These are phyloP conservation scores for Pichia rugopelliculosa DNA, from an alignment of 805 yeast genomes.

Conservation along the genomic window DNA sequence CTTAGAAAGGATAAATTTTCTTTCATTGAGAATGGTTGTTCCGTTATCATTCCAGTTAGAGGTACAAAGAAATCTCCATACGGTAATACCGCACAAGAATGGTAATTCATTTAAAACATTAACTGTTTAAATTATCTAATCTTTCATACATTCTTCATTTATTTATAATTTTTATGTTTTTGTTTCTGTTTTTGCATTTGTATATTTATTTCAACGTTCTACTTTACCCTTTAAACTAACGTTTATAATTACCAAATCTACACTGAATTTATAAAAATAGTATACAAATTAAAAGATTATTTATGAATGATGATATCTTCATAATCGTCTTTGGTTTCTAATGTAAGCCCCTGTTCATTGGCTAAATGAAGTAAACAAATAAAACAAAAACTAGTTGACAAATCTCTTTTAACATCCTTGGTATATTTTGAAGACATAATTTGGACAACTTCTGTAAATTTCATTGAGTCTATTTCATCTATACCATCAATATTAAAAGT, in stretches of 20 bases:
- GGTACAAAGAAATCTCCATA: constrained; percentile 63
- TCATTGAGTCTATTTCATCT: constrained; percentile 12
- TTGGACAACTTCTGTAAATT: constrained; percentile 31
- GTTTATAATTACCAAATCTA: background rate
- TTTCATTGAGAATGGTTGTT: constrained; percentile 85
- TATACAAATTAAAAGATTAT: constrained; percentile 5
- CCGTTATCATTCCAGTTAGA: constrained; percentile 48
- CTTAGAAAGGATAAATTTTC: constrained; percentile 74
- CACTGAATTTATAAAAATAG: background rate
- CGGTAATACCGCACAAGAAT: constrained; percentile 67
- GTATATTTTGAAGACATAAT: constrained; percentile 31
- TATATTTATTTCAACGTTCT: background rate
- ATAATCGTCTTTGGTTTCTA: constrained; percentile 29
- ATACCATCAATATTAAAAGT: background rate
- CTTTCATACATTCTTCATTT: background rate
- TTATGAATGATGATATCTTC: constrained; percentile 31
- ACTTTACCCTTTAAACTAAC: background rate
- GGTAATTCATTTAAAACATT: constrained; percentile 35
- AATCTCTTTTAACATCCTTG: constrained; percentile 32
- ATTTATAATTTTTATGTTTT: background rate
- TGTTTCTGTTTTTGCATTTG: background rate
- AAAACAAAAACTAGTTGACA: constrained; percentile 44
- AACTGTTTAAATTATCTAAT: background rate
- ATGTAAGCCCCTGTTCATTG: constrained; percentile 39
- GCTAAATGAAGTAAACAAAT: constrained; percentile 44